Percentiles rank a stretch among this genome's conserved stretches.
phyloP scores from a whole-genome alignment of 1,284 basidiomycete genomes.

The Lignosus rhinocerotis region DNA sequence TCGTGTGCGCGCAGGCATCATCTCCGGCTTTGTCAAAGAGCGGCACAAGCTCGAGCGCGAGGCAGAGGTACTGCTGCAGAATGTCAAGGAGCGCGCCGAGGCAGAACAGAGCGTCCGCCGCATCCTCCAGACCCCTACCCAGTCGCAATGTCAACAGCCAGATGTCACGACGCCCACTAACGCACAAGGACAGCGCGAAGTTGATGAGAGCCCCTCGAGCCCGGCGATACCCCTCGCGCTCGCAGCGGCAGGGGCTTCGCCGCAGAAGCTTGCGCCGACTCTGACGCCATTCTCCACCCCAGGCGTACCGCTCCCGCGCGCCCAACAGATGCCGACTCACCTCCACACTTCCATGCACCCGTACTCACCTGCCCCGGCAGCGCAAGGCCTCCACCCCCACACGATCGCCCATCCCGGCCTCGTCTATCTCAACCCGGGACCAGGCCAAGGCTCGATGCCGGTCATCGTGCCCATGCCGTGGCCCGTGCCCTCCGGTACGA shows the following conservation, averaged over 20 bases:
- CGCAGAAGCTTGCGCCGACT: slow-evolving; percentile 13
- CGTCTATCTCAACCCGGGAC: slow-evolving; percentile 16
- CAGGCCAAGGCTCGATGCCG: slow-evolving; percentile 12
- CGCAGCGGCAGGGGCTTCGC: neutral
- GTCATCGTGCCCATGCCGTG: slow-evolving; percentile 21
- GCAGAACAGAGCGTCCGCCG: neutral
- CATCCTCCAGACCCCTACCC: neutral
- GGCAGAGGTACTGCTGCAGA: slow-evolving; percentile 15
- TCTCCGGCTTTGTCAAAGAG: slow-evolving; percentile 39
- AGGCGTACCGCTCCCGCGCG: neutral
- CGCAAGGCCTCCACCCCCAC: slow-evolving; percentile 12
- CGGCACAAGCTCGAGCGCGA: slow-evolving; percentile 11
- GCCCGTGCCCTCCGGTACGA: slow-evolving; percentile 12
- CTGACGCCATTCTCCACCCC: slow-evolving; percentile 1
- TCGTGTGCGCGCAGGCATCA: slow-evolving; percentile 47
- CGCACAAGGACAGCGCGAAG: neutral
- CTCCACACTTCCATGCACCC: slow-evolving; percentile 19
- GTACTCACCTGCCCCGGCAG: neutral
- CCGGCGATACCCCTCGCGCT: slow-evolving; percentile 15
- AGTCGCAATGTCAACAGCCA: neutral
- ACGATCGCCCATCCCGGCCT: slow-evolving; percentile 14
- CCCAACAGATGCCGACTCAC: slow-evolving; percentile 9
- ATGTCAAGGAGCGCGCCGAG: slow-evolving; percentile 27
- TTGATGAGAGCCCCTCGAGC: slow-evolving; percentile 10
- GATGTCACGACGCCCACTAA: neutral